Conservation (phyloP, 164 flowering plant genomes). For the Vitis vinifera region ASM3070453v1 NC_081811.1:15665001-15665500, state of each 20-base stretch:
- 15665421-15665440: not conserved
- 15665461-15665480: slow-evolving; percentile 54
- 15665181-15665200: slow-evolving; percentile 52
- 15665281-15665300: slow-evolving; percentile 55
- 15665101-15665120: slow-evolving; percentile 25
- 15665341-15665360: slow-evolving; percentile 71
- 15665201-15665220: slow-evolving; percentile 48
- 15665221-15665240: slow-evolving; percentile 56
- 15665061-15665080: slow-evolving; percentile 40
- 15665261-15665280: slow-evolving; percentile 78
- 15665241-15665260: slow-evolving; percentile 60
- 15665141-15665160: slow-evolving; percentile 32
- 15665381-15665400: not conserved
- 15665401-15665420: no score
- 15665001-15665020: slow-evolving; percentile 37
- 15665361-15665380: slow-evolving; percentile 65
- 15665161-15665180: slow-evolving; percentile 9
- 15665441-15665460: not conserved
- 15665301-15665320: slow-evolving; percentile 54
- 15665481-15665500: slow-evolving; percentile 65
- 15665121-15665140: slow-evolving; percentile 46
- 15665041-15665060: slow-evolving; percentile 59
- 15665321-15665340: slow-evolving; percentile 42
- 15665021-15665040: slow-evolving; percentile 37
- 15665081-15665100: slow-evolving; percentile 20